These are phyloP conservation scores for Ascoidea asiatica DNA, from an alignment of 805 yeast genomes.

Conservation along the genomic window DNA sequence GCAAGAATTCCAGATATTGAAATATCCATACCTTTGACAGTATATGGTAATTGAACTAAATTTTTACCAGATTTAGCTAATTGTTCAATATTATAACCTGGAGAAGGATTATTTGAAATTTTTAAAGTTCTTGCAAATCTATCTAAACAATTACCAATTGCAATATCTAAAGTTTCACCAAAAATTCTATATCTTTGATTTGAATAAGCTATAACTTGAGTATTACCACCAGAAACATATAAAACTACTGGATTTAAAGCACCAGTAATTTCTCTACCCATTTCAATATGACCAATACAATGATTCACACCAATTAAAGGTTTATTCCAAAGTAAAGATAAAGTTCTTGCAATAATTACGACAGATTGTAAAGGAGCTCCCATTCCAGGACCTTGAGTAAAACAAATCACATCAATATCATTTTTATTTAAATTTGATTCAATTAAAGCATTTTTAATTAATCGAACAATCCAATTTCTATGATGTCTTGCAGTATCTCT, in stretches of 20 bases:
- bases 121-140: constrained; percentile 85
- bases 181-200: constrained; percentile 90
- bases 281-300: constrained; percentile 96
- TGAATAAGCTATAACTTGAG: constrained; percentile 95
- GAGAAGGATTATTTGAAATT: constrained; percentile 89
- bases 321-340: constrained; percentile 63
- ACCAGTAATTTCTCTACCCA: constrained; percentile 98
- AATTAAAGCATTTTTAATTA: constrained; percentile 49
- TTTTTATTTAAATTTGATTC: constrained; percentile 39
- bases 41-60: constrained; percentile 74
- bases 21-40: constrained; percentile 97
- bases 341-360: constrained; percentile 81
- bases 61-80: constrained; percentile 55
- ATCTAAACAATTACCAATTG: constrained; percentile 94
- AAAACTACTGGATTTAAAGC: constrained; percentile 94
- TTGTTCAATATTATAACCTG: constrained; percentile 95
- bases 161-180: constrained; percentile 97
- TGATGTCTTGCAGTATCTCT: constrained; percentile 96
- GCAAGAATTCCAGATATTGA: constrained; percentile 95
- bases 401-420: constrained; percentile 72
- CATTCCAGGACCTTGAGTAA: constrained; percentile 99
- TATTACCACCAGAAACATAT: constrained; percentile 96
- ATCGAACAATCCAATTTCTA: constrained; percentile 81
- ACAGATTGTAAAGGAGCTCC: constrained; percentile 96
- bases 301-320: constrained; percentile 95